Evolutionary conservation across 2,329 filamentous ascomycete genomes (phyloP).

Genomic region (Coleophoma eucalyptorum): DNA sequence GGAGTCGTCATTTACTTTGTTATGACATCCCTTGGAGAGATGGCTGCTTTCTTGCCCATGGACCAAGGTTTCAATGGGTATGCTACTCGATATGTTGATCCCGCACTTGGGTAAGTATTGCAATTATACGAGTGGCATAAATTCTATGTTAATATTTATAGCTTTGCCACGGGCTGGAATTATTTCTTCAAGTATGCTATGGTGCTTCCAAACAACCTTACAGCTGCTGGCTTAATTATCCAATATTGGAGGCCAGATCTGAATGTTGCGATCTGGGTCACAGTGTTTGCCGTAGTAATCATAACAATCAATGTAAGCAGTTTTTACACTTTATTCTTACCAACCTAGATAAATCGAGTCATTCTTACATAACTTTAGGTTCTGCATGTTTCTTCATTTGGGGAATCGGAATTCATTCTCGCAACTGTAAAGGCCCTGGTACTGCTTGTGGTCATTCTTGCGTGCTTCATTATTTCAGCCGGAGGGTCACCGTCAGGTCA

Average conservation of each 20-base stretch:
- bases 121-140: conserved; percentile 22
- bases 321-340: background rate
- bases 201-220: conserved; percentile 76
- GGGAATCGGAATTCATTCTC: background rate
- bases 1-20: conserved; percentile 45
- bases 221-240: conserved; percentile 70
- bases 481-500: background rate
- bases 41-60: conserved; percentile 54
- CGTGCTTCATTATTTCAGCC: background rate
- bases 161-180: conserved; percentile 41
- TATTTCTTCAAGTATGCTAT: conserved; percentile 71
- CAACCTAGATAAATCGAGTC: background rate
- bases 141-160: conserved; percentile 3
- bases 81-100: conserved; percentile 72
- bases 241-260: conserved; percentile 69
- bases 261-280: conserved; percentile 75
- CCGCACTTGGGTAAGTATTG: conserved; percentile 72
- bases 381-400: background rate
- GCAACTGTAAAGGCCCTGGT: conserved; percentile 13
- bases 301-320: conserved; percentile 23
- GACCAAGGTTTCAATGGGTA: conserved; percentile 77
- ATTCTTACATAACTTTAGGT: background rate
- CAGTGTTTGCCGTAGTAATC: conserved; percentile 61
- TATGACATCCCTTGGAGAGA: conserved; percentile 53
- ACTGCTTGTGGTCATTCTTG: background rate